A percentile compares a stretch with the other conserved stretches of the same genome.
phyloP scores from a whole-genome alignment of 1,139 yeast species.

The Debaryomyces sp. region DNA sequence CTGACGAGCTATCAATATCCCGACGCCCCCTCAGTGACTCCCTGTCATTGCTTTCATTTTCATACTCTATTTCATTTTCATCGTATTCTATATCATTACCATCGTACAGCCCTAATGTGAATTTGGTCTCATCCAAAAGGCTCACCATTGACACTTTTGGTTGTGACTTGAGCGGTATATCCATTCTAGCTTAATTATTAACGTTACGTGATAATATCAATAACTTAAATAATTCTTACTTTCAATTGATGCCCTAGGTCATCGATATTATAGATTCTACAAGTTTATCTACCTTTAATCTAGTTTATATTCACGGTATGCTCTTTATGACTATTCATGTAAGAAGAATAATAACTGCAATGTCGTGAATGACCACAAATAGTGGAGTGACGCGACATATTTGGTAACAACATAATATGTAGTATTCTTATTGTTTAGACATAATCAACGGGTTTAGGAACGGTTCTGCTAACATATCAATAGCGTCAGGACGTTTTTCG shows the following conservation, averaged over 20 bases:
- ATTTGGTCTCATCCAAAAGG: constrained; percentile 32
- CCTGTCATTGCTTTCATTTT: neutral
- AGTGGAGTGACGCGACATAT: constrained; percentile 7
- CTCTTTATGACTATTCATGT: neutral
- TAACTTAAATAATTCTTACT: neutral
- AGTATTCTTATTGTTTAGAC: constrained; percentile 30
- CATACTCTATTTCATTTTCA: constrained; percentile 4
- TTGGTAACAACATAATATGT: neutral
- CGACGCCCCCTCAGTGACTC: neutral
- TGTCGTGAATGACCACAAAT: constrained; percentile 11
- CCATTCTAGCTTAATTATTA: constrained; percentile 26
- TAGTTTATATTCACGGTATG: neutral
- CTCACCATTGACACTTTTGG: constrained; percentile 46
- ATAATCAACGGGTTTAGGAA: constrained; percentile 57
- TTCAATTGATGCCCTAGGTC: neutral
- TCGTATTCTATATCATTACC: constrained; percentile 3
- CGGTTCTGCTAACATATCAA: constrained; percentile 63
- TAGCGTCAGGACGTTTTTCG: constrained; percentile 72
- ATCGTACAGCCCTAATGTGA: constrained; percentile 9
- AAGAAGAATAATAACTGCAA: constrained; percentile 1
- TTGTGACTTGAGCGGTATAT: constrained; percentile 46
- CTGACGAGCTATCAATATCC: constrained; percentile 9
- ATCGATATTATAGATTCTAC: constrained; percentile 3
- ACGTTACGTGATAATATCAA: neutral
- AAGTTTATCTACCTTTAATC: neutral